Conservation (phyloP, 176 grass and related monocot genomes). For the Olyra latifolia region DNA sequence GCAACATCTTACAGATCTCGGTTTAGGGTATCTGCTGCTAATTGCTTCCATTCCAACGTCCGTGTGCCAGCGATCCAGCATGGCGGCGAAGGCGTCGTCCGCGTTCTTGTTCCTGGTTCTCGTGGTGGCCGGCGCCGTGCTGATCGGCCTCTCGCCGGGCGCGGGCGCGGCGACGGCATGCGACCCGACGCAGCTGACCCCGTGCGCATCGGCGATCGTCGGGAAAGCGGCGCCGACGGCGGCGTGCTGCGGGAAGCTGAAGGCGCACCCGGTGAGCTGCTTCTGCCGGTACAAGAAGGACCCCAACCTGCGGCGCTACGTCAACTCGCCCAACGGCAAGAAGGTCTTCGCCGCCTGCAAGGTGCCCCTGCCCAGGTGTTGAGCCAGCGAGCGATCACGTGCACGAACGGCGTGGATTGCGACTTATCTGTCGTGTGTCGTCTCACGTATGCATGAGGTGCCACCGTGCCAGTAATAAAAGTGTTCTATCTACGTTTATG, state of each 20-base stretch:
- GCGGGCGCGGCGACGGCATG: slow-evolving; percentile 41
- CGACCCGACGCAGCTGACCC: slow-evolving; percentile 62
- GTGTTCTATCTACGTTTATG: not conserved
- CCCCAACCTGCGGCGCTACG: slow-evolving; percentile 64
- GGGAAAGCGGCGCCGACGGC: slow-evolving; percentile 45
- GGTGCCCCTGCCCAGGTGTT: slow-evolving; percentile 41
- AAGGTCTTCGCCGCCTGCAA: slow-evolving; percentile 66
- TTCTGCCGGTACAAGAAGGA: slow-evolving; percentile 84
- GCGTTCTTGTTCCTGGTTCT: slow-evolving; percentile 23
- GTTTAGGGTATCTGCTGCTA: too few species aligned
- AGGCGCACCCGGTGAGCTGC: slow-evolving; percentile 72
- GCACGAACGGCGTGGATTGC: not conserved
- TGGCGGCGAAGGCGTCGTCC: slow-evolving; percentile 24
- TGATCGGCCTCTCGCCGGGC: slow-evolving; percentile 1
- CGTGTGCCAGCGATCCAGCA: not conserved
- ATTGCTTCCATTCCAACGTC: not conserved
- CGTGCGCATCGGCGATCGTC: slow-evolving; percentile 70
- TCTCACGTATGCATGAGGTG: too few species aligned
- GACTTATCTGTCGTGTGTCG: not conserved
- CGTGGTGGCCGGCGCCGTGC: not conserved
- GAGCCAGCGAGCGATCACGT: not conserved
- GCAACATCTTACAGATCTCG: not conserved
- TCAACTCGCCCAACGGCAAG: slow-evolving; percentile 93
- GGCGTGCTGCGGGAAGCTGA: slow-evolving; percentile 73
- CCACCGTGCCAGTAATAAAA: not conserved